A percentile compares a stretch with the other conserved stretches of the same genome.
Conservation (phyloP, 768 basidiomycete species). For the Suillus paluster region DNA sequence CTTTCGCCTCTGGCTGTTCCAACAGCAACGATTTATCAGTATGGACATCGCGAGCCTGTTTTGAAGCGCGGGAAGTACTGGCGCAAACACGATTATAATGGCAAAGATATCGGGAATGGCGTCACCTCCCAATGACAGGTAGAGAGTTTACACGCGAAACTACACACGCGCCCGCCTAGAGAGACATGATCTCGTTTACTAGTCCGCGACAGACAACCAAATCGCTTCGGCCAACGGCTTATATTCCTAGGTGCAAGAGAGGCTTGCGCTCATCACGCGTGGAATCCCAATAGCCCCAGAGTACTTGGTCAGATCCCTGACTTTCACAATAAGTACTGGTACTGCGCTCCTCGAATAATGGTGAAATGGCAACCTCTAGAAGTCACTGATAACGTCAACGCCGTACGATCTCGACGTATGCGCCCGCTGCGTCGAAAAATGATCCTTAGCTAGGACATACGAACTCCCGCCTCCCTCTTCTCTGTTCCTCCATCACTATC, state of each 20-base stretch:
- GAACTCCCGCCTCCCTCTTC: constrained; percentile 10
- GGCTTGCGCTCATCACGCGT: no score
- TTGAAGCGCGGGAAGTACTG: background rate
- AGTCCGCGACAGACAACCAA: background rate
- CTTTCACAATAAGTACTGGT: no score
- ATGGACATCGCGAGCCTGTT: background rate
- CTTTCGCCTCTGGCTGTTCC: no score
- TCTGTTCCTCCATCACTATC: constrained; percentile 11
- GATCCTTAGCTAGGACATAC: background rate
- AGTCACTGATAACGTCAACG: constrained; percentile 5
- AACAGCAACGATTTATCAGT: background rate
- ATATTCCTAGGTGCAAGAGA: no score
- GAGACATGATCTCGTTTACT: background rate
- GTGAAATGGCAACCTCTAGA: constrained; percentile 11
- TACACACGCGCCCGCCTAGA: background rate
- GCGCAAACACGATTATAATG: background rate
- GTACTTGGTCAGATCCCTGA: no score
- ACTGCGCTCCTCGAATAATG: background rate
- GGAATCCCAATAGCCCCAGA: no score
- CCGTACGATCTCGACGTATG: constrained; percentile 2
- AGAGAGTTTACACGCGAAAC: background rate
- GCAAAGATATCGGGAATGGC: background rate
- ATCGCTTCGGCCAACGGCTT: background rate
- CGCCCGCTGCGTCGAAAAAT: constrained; percentile 11
- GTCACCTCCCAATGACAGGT: background rate